Evolutionary conservation across 768 basidiomycete species (phyloP).

Genomic region (Lactarius evosmus): DNA sequence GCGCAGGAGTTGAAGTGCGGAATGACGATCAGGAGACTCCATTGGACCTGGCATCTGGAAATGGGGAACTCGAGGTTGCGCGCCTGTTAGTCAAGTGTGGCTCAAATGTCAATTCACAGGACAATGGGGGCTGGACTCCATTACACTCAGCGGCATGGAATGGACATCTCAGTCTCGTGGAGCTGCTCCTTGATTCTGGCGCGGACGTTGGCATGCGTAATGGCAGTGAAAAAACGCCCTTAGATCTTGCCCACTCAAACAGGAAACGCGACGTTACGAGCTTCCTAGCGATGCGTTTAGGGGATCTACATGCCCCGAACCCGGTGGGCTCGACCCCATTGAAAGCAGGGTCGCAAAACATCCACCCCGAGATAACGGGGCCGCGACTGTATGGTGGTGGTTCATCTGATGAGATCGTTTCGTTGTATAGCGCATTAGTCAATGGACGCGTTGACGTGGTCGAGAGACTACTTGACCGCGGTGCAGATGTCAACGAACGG

Average conservation of each 20-base stretch:
- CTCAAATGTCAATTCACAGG: not conserved
- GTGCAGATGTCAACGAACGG: not conserved
- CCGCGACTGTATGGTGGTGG: not conserved
- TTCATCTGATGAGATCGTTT: not conserved
- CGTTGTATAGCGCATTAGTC: not conserved
- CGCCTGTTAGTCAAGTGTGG: not conserved
- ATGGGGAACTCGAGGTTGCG: not conserved
- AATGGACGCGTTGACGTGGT: not conserved
- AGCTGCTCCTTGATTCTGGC: not conserved
- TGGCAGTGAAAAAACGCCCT: not conserved
- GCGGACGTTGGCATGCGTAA: not conserved
- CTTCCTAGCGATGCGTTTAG: not conserved
- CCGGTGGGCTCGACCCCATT: not conserved
- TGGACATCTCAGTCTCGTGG: not conserved
- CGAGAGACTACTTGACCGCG: not conserved
- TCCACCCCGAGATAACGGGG: too few species aligned
- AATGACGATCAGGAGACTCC: not conserved
- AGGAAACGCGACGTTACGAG: not conserved
- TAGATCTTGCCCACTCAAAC: not conserved
- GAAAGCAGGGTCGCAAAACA: not conserved
- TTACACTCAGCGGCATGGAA: not conserved
- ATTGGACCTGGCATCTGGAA: not conserved
- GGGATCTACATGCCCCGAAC: not conserved
- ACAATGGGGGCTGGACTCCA: not conserved
- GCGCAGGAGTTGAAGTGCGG: not conserved